A percentile compares a stretch with the other conserved stretches of the same genome.
Evolutionary conservation across 306 rosid species (phyloP).

Genomic region (Citrullus mucosospermus): DNA sequence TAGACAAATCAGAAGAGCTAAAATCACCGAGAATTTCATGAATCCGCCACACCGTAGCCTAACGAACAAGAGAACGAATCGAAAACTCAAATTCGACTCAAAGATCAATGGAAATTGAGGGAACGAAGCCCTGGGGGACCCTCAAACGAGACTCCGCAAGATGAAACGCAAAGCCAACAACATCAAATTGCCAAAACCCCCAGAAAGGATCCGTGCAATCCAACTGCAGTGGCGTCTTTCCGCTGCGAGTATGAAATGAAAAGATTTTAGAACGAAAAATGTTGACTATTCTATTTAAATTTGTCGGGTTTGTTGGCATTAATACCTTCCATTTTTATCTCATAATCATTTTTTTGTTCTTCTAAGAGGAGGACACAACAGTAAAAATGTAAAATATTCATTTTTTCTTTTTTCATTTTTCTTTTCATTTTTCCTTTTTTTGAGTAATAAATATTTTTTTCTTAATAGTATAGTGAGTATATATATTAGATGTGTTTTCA

Average conservation of each 20-base stretch:
- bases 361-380: too few relatives aligned
- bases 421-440: too few relatives aligned
- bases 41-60: conserved; percentile 6
- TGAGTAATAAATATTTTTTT: too few relatives aligned
- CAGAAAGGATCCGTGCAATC: background rate
- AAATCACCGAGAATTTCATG: conserved; percentile 41
- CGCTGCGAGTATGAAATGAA: background rate
- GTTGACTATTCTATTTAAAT: background rate
- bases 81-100: background rate
- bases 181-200: background rate
- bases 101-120: background rate
- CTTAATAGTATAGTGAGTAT: too few relatives aligned
- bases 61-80: background rate
- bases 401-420: too few relatives aligned
- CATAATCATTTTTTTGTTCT: too few relatives aligned
- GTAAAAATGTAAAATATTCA: too few relatives aligned
- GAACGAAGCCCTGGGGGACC: background rate
- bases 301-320: background rate
- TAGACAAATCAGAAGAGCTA: conserved; percentile 27
- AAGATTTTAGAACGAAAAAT: background rate
- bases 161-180: background rate
- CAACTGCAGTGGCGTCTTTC: background rate
- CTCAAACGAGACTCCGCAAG: background rate
- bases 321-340: background rate
- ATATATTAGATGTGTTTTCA: too few relatives aligned